Base-by-base conservation (phyloP, 2,329 filamentous ascomycete species). In the Fusarium sp. region DNA sequence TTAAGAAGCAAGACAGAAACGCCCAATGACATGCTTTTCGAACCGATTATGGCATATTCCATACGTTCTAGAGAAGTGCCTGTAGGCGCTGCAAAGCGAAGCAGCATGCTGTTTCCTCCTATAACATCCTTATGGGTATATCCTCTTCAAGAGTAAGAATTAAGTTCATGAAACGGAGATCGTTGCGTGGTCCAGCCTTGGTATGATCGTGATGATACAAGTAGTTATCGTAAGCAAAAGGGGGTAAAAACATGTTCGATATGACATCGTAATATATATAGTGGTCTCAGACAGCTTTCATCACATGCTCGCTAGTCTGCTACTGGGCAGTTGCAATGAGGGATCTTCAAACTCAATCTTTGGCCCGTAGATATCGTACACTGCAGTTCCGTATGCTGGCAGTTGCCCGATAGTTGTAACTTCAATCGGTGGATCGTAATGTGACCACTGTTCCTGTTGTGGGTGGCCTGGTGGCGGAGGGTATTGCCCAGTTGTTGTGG, bases 281-380 rank as follows among this genome's bases (percentile, higher is more conserved):
- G 29, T 29, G 20, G 20, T 39, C 25, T 47, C 29, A 47, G 57
- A 41, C 25, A 21, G 39, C 20, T 25, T 45, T 41, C 25, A 58
- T 81, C 78, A 88, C 78, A 89, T 80, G 61, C 79, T 84, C 67
- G 87, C 85, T 65, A 89, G 83, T 49, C 87, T 80, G 40, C 81
- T 84, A 72, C 85, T 88, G 13, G 87, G 87, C 76, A 89, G 81
- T 75, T 87, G 86, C 78, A 88, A 83, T 11, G 83, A 80, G 20
- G 84, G 81, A 63, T 88, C 86, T 39, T 86, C 85, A 57, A 82
- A 87, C 67, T 88, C 87, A 23, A 86, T 77, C 78, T 89, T 89
- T 40, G 81, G 80, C 5, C 72, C 76, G 81, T 86, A 89, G 3
- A 84, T 76, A 66, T 86, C 84, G 66, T 84, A 85, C 17, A 85